Base-by-base conservation (phyloP, 805 yeast genomes). In the Debaryomyces prosopidis region DNA sequence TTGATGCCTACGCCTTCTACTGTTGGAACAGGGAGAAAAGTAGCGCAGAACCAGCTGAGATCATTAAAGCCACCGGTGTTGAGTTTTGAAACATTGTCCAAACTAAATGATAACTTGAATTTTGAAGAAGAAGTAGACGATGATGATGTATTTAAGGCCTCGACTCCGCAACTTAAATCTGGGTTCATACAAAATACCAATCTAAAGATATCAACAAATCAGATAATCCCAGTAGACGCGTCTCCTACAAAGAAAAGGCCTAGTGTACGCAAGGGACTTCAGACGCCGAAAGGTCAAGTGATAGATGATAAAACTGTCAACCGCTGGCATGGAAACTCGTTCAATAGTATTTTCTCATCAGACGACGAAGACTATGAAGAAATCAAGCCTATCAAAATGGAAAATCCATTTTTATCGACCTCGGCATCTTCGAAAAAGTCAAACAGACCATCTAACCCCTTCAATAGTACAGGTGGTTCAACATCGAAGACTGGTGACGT, bases 241-340 rank as follows among this genome's bases (percentile, higher is more conserved):
- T 26, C 41, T 10, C 27, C 19, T 15, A 38, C 9, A 8, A 38
- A 27, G 28, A n/a, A 17, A 15, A 17, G 9, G 14, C 17, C 9
- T 38, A 18, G n/a, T 3, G 16, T 34, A 17, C 37, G 37, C 6
- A 34, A 18, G 11, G 46, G 42, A 35, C 66, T 66, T 5, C 47
- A 46, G 40, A 66, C 75, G 4, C 73, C 73, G 1, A 36, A 44
- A 1, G 51, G 45, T 3, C 75, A 70, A 44, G 28, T 71, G 27
- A 68, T 71, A 5, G 56, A 60, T 31, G 73, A 68, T 3, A 55
- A 59, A 5, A 50, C 59, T 40, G 66, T 69, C 11, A 46, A 58
- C 14, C 62, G 63, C 28, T 72, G 77, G 77, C 66, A 69, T 44
- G 71, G 67, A 1, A 62, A 62, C 33, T 65, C 73, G 5, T 57